Conservation (phyloP, 345 rosid genomes). For the Dovyalis caffra region DNA sequence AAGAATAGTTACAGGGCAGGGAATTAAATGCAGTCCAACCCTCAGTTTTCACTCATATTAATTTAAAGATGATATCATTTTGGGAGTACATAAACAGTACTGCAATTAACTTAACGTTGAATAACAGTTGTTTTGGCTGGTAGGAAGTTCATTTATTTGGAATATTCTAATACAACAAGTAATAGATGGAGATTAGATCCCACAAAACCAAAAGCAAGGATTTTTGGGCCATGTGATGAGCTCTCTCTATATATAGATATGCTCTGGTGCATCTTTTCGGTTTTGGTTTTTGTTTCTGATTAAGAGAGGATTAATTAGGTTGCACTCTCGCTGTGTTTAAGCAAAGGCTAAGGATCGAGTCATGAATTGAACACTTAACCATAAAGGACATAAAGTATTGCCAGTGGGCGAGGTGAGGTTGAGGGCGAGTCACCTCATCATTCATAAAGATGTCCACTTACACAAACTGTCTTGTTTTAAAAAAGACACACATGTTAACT, state of each 20-base stretch:
- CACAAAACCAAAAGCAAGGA: not conserved
- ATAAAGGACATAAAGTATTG: not conserved
- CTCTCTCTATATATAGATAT: too few relatives aligned
- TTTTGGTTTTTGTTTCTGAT: too few relatives aligned
- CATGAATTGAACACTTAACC: not conserved
- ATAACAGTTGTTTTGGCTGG: not conserved
- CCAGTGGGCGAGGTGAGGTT: too few relatives aligned
- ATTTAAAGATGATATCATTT: too few relatives aligned
- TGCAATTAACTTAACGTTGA: not conserved
- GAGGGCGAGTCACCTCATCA: not conserved
- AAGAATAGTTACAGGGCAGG: conserved; percentile 33
- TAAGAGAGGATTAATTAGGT: not conserved
- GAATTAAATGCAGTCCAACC: conserved; percentile 35
- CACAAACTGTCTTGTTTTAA: not conserved
- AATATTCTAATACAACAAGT: not conserved
- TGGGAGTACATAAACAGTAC: not conserved
- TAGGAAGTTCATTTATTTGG: not conserved
- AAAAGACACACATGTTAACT: conserved; percentile 12
- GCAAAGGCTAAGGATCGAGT: not conserved
- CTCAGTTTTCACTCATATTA: not conserved
- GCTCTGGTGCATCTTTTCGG: too few relatives aligned
- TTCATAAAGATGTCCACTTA: not conserved
- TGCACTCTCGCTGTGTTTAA: not conserved
- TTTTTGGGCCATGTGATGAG: not conserved
- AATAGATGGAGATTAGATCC: not conserved